Percentiles rank a stretch among this genome's conserved stretches.
These are phyloP conservation scores for Pseudomonodictys pantanalensis DNA, from an alignment of 495 filamentous ascomycete species.

Conservation along the genomic window DNA sequence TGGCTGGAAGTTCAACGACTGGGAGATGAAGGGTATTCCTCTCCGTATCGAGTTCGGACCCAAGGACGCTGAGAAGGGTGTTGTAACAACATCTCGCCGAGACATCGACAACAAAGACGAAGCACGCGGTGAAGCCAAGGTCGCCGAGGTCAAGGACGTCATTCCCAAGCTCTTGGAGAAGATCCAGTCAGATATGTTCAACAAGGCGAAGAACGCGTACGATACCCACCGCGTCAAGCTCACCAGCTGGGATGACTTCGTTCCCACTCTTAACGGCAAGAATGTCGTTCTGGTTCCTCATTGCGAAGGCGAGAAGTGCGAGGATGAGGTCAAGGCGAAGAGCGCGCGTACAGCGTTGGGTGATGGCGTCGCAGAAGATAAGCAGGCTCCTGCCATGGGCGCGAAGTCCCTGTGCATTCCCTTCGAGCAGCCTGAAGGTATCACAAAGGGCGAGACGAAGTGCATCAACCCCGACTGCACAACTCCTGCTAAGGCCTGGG, in stretches of 20 bases:
- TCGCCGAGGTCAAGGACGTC: constrained; percentile 64
- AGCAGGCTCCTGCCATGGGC: constrained; percentile 87
- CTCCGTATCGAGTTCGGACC: constrained; percentile 93
- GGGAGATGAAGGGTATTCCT: constrained; percentile 91
- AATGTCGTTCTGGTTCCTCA: constrained; percentile 86
- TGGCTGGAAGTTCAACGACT: constrained; percentile 97
- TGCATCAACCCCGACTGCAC: constrained; percentile 84
- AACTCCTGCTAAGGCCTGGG: constrained; percentile 70
- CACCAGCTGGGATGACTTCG: constrained; percentile 84
- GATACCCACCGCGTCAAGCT: constrained; percentile 73
- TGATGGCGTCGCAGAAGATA: constrained; percentile 64
- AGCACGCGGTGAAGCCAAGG: constrained; percentile 60
- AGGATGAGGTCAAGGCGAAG: constrained; percentile 89
- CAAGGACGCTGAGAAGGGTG: constrained; percentile 79
- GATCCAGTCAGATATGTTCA: constrained; percentile 84
- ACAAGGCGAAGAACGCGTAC: constrained; percentile 74
- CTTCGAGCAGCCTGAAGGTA: constrained; percentile 85
- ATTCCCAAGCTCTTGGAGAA: constrained; percentile 79
- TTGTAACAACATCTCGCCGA: constrained; percentile 79
- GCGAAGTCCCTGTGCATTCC: constrained; percentile 98
- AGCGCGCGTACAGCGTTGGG: constrained; percentile 67
- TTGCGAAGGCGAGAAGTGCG: constrained; percentile 78
- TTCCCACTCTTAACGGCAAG: constrained; percentile 82
- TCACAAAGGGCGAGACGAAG: constrained; percentile 76
- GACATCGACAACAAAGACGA: constrained; percentile 75